phyloP scores from a whole-genome alignment of 108 stramenopile species.

The Nitzschia sp. region DNA sequence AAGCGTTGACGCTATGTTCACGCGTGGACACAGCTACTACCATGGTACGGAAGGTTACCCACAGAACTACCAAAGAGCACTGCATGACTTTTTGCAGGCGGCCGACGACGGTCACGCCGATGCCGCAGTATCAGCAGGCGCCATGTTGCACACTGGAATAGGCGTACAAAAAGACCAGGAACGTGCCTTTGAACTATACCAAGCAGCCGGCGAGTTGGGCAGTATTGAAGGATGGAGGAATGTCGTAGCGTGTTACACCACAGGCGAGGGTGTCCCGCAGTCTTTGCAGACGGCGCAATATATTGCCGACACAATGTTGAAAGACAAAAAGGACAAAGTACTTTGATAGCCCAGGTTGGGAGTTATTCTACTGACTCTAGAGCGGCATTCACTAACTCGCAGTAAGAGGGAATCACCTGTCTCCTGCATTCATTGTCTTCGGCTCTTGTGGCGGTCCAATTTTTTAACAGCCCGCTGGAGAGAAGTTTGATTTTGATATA shows the following conservation, averaged over 20 bases:
- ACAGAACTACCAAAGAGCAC: constrained; percentile 44
- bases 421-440: no score
- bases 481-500: no score
- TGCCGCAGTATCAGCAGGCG: constrained; percentile 82
- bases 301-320: constrained; percentile 79
- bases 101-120: constrained; percentile 73
- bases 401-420: no score
- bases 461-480: no score
- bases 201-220: constrained; percentile 79
- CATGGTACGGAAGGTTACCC: constrained; percentile 68
- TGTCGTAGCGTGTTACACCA: constrained; percentile 79
- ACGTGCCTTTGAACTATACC: constrained; percentile 80
- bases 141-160: constrained; percentile 63
- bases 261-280: constrained; percentile 77
- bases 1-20: constrained; percentile 66
- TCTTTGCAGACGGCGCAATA: constrained; percentile 72
- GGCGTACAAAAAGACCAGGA: constrained; percentile 59
- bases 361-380: neutral
- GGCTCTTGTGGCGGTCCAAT: no score
- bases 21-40: constrained; percentile 67
- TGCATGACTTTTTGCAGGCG: constrained; percentile 65
- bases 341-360: neutral
- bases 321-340: constrained; percentile 6
- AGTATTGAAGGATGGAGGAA: constrained; percentile 83
- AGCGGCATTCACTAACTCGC: no score